Evolutionary conservation across 805 yeast genomes (phyloP), one percentile per base, ranked within the genome.

Genomic region (Jamesozyma piceae): DNA sequence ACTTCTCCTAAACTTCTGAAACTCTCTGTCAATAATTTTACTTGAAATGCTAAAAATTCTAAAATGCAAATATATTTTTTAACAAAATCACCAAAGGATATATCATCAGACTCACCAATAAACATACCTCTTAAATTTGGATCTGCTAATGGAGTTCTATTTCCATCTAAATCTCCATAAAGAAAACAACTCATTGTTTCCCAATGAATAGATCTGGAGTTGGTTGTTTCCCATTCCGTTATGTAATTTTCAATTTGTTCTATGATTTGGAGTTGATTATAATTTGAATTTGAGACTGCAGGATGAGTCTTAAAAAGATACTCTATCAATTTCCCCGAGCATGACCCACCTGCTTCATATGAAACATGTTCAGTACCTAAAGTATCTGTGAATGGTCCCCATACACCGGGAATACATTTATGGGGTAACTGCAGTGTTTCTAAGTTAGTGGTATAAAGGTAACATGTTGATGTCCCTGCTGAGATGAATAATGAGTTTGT

Each of bases 401-500:
- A 78, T 3, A 76, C 58, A 0, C 82, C 82, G 0, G 66, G 62
- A 1, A 65, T 49, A 8, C 22, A 2, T 11, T 18, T 41, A 6
- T 28, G 24, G 0, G 44, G 48, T n/a, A n/a, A n/a, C n/a, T n/a
- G n/a, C n/a, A n/a, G n/a, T n/a, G n/a, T n/a, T n/a, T n/a, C n/a
- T n/a, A n/a, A n/a, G n/a, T n/a, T n/a, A 21, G 63, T 58, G 0
- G 65, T 63, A 11, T 63, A 49, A 13, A 75, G 47, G 46, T 66
- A 76, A 47, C 84, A 78, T 0, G 82, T 76, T 5, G 80, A 75
- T 0, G 82, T 78, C 0, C 82, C 82, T 1, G 81, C 84, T 5
- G 75, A 72, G 71, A 76, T 66, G 1, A 74, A 63, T 20, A 77
- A 48, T 4, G 66, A 51, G 5, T 49, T 41, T 6, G 48, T 46